These are phyloP conservation scores for Moesziomyces parantarcticus DNA, from an alignment of 1,284 basidiomycete genomes.

Conservation along the genomic window DNA sequence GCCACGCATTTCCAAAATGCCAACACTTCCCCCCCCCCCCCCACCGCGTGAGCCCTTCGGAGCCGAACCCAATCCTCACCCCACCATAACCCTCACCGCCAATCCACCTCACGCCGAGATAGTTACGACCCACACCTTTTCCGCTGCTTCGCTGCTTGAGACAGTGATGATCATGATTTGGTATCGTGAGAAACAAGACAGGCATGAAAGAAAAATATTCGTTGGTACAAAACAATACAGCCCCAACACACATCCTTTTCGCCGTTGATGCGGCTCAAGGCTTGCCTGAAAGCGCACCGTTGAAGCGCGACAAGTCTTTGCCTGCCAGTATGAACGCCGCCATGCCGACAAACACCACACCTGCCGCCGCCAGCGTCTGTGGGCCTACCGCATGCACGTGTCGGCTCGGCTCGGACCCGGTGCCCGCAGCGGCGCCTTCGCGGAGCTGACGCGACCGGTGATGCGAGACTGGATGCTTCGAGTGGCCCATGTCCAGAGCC, in stretches of 20 bases:
- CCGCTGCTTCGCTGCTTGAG: too few species aligned
- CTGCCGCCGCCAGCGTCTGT: conserved; percentile 40
- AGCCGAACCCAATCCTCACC: too few species aligned
- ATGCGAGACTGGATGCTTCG: conserved; percentile 19
- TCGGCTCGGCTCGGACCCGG: conserved; percentile 1
- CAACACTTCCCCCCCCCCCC: too few species aligned
- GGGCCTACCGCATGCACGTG: conserved; percentile 22
- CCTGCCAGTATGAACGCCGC: conserved; percentile 51
- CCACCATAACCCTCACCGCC: too few species aligned
- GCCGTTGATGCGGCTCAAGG: too few species aligned
- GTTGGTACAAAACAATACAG: too few species aligned
- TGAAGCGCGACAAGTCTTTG: conserved; percentile 29
- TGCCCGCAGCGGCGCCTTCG: conserved; percentile 10
- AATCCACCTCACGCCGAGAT: too few species aligned
- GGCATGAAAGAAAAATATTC: not conserved
- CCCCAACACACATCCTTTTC: not conserved
- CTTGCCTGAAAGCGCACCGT: conserved; percentile 26
- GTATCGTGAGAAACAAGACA: not conserved
- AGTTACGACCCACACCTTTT: too few species aligned
- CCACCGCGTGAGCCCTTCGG: too few species aligned
- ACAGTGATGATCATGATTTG: too few species aligned
- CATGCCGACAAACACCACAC: conserved; percentile 47
- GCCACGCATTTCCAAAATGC: too few species aligned
- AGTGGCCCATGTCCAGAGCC: conserved; percentile 8
- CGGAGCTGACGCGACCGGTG: conserved; percentile 20